Evolutionary conservation across 2,329 filamentous ascomycete species (phyloP), one percentile per base, ranked within the genome.

Genomic region (Aspergillus alliaceus): DNA sequence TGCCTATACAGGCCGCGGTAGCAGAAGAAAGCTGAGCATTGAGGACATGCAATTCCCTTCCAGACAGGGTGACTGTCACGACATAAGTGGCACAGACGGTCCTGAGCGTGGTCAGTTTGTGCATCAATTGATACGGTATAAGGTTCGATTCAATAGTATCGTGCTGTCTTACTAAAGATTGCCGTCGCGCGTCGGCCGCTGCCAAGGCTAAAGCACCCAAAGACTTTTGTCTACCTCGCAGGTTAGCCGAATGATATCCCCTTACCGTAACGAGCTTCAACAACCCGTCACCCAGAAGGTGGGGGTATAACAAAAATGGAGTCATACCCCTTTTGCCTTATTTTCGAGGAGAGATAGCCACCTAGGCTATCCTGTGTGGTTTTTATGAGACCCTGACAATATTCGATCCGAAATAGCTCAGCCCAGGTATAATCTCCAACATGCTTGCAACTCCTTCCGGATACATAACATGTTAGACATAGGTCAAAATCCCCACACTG

Each of bases 401-500:
- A 63, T 29, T 68, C 64, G 20, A 64, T 61, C 18, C 68, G 62
- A 34, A 74, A 57, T 15, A 73, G 60, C 60, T 73, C 72, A 9
- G 69, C 69, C 70, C 70, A 72, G 1, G 65, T 66, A 59, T 72
- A 72, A 35, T 68, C 59, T n/a, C 50, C 40, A 9, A 59, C 44
- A 62, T 74, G 72, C 53, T 73, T 69, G 48, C 71, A 75, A 56
- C 71, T 73, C 39, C 71, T 66, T 29, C 70, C 71, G 31, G 68
- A 72, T 9, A 74, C 59, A 53, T 70, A 74, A 55, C 71, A 75
- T 14, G 67, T 66, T 37, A 74, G 57, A 54, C 71, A 75, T 25
- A 75, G 62, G 51, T 74, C 71, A 56, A 75, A 73, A 57, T 74
- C 71, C 18, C 67, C 65, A 50, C 72, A 75, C 46, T 70, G 62